phyloP scores from a whole-genome alignment of 2,329 filamentous ascomycete genomes.

The Botrytis byssoidea region DNA sequence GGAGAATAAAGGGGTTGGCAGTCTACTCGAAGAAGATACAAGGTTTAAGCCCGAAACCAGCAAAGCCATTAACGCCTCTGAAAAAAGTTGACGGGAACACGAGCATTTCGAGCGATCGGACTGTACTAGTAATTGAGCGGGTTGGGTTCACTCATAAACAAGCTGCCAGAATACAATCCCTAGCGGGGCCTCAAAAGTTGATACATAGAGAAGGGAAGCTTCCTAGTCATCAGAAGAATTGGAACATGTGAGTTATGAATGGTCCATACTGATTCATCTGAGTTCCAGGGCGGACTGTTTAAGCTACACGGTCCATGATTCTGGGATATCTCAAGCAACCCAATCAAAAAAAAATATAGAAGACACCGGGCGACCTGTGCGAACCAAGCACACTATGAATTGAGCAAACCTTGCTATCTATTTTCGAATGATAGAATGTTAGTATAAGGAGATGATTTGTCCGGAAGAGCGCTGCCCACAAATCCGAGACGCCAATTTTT shows the following conservation, averaged over 20 bases:
- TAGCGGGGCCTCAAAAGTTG: background rate
- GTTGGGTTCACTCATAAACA: background rate
- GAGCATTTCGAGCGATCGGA: background rate
- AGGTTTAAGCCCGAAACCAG: background rate
- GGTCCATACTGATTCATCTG: background rate
- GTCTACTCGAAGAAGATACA: background rate
- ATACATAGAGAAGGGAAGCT: background rate
- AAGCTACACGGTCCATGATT: background rate
- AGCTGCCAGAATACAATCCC: background rate
- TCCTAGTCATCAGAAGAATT: background rate
- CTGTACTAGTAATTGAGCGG: background rate
- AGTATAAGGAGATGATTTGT: background rate
- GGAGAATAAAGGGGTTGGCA: background rate
- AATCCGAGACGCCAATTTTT: background rate
- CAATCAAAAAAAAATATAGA: background rate
- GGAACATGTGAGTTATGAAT: background rate
- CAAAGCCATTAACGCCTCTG: background rate
- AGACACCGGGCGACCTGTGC: background rate
- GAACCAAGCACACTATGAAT: too few species aligned
- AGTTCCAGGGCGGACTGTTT: background rate
- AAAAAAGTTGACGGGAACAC: background rate
- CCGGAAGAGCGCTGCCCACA: background rate
- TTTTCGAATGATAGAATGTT: too few species aligned
- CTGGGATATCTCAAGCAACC: background rate
- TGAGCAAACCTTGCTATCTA: background rate